Conservation (phyloP, 1,139 yeast species). For the Spathaspora sp. region DNA sequence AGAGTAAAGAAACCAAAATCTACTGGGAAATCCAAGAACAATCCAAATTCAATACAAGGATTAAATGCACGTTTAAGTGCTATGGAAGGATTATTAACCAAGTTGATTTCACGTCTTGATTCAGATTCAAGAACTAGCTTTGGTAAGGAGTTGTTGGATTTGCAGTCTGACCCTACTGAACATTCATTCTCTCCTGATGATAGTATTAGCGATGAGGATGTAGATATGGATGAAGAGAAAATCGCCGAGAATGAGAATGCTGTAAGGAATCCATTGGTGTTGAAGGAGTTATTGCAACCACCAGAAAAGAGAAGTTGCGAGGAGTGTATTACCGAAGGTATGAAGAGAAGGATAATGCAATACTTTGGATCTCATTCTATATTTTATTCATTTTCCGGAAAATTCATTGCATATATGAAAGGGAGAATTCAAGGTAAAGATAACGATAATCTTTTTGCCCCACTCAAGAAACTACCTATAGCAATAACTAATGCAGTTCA, state of each 20-base stretch:
- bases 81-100: constrained; percentile 11
- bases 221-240: constrained; percentile 3
- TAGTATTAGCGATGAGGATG: constrained; percentile 9
- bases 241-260: constrained; percentile 1
- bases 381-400: constrained; percentile 19
- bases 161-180: background rate
- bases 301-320: constrained; percentile 4
- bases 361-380: constrained; percentile 20
- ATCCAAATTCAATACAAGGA: constrained; percentile 9
- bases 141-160: constrained; percentile 2
- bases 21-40: constrained; percentile 1
- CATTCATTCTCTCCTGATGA: constrained; percentile 3
- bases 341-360: constrained; percentile 10
- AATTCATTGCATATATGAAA: constrained; percentile 18
- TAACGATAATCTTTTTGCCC: constrained; percentile 11
- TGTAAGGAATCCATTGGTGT: constrained; percentile 8
- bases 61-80: constrained; percentile 12
- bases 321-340: constrained; percentile 8
- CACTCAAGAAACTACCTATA: constrained; percentile 11
- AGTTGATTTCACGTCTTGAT: constrained; percentile 11
- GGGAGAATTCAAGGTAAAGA: constrained; percentile 9
- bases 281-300: constrained; percentile 13
- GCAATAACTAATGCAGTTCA: constrained; percentile 11
- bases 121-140: constrained; percentile 4
- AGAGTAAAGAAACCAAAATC: constrained; percentile 7